These are phyloP conservation scores for Leucoagaricus sp. DNA, from an alignment of 1,284 basidiomycete genomes.

Conservation along the genomic window DNA sequence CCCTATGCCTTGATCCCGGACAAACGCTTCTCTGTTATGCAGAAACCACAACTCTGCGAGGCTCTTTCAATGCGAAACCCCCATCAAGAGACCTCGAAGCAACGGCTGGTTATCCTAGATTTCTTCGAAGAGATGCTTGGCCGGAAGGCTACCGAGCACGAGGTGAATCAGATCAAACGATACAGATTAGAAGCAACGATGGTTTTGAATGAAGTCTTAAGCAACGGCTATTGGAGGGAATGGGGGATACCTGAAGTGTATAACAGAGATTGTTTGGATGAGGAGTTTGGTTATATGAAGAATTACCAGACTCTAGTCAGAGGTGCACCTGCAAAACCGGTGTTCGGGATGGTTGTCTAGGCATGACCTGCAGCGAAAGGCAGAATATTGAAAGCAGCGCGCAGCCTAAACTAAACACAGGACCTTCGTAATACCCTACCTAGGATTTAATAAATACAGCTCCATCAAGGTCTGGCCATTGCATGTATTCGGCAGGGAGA, in stretches of 20 bases:
- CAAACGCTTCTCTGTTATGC: constrained; percentile 36
- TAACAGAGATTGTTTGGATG: too few relatives aligned
- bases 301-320: too few relatives aligned
- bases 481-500: too few relatives aligned
- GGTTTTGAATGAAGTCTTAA: not conserved
- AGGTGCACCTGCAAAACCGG: too few relatives aligned
- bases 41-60: constrained; percentile 28
- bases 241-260: not conserved
- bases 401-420: too few relatives aligned
- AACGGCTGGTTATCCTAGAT: not conserved
- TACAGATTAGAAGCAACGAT: constrained; percentile 18
- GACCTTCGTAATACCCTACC: too few relatives aligned
- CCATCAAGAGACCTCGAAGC: constrained; percentile 6
- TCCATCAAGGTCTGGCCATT: too few relatives aligned
- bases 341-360: too few relatives aligned
- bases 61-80: constrained; percentile 14
- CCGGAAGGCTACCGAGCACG: constrained; percentile 19
- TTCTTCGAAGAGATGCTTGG: constrained; percentile 10
- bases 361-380: too few relatives aligned
- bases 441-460: too few relatives aligned
- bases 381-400: too few relatives aligned
- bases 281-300: too few relatives aligned
- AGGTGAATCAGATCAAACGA: constrained; percentile 23
- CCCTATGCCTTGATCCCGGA: constrained; percentile 26
- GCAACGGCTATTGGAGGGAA: not conserved